Conservation (phyloP, 2,329 filamentous ascomycete genomes). For the Phialophora verrucosa region DNA sequence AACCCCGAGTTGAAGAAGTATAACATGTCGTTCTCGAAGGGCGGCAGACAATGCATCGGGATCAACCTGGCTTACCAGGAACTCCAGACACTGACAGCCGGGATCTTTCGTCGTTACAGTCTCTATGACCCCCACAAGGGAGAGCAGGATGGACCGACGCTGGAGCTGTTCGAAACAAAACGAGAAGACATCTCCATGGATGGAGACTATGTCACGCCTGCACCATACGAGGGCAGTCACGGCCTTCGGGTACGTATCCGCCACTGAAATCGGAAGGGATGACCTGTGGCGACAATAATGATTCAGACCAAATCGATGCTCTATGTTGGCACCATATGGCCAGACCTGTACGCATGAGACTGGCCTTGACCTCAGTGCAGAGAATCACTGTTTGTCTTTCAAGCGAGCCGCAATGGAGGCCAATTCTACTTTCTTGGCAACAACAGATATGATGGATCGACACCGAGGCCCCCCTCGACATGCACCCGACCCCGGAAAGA, state of each 20-base stretch:
- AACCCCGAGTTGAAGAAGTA: conserved; percentile 11
- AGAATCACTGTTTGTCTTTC: too few species aligned
- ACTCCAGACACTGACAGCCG: background rate
- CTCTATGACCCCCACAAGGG: background rate
- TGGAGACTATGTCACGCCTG: conserved; percentile 43
- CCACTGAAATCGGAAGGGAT: conserved; percentile 35
- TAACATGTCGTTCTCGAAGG: conserved; percentile 6
- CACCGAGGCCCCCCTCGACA: too few species aligned
- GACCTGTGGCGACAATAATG: background rate
- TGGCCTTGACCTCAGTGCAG: too few species aligned
- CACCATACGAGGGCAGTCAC: conserved; percentile 47
- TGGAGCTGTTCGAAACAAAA: background rate
- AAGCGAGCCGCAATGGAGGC: too few species aligned
- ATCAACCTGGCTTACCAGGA: conserved; percentile 13
- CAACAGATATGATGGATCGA: too few species aligned
- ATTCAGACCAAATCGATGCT: background rate
- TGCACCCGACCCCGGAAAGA: too few species aligned
- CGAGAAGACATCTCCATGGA: conserved; percentile 2
- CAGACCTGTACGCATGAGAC: too few species aligned
- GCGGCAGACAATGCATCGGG: conserved; percentile 6
- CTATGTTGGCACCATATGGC: background rate
- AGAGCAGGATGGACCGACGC: conserved; percentile 4
- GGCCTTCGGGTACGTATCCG: conserved; percentile 38
- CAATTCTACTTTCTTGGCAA: too few species aligned
- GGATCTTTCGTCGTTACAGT: background rate